phyloP scores from a whole-genome alignment of 106 monocot genomes.

The Allium cepa region DNA sequence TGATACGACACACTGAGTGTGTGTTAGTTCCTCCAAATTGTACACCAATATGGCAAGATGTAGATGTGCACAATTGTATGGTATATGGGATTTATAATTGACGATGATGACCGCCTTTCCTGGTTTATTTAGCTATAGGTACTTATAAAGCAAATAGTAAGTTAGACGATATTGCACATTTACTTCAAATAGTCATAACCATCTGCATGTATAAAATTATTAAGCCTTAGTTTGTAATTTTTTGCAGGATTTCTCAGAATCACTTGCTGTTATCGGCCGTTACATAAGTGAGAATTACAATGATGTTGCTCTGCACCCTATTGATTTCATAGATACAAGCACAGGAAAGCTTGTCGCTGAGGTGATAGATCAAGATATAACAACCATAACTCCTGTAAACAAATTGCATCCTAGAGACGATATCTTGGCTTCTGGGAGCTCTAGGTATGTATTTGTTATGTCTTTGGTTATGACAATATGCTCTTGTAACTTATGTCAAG shows the following conservation, averaged over 20 bases:
- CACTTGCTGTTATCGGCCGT: conserved; percentile 81
- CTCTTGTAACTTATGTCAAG: too few species aligned
- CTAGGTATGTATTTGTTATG: conserved; percentile 39
- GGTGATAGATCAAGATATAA: conserved; percentile 70
- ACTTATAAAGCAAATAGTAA: too few species aligned
- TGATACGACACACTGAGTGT: too few species aligned
- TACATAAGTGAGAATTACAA: conserved; percentile 94
- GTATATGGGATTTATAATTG: too few species aligned
- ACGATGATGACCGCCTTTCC: too few species aligned
- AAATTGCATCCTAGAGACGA: conserved; percentile 87
- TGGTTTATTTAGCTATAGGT: too few species aligned
- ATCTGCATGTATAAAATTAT: too few species aligned
- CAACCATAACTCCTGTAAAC: conserved; percentile 89
- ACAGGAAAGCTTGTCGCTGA: conserved; percentile 80
- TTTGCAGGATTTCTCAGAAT: conserved; percentile 72
- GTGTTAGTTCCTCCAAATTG: too few species aligned
- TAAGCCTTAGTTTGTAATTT: background rate
- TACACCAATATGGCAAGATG: too few species aligned
- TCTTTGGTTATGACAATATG: background rate
- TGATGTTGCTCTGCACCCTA: conserved; percentile 87
- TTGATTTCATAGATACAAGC: conserved; percentile 83
- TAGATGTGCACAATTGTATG: too few species aligned
- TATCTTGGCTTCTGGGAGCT: conserved; percentile 84
- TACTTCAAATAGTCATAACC: too few species aligned
- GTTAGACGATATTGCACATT: too few species aligned